phyloP scores from a whole-genome alignment of 495 filamentous ascomycete species.

The Penicillium bialowiezense region DNA sequence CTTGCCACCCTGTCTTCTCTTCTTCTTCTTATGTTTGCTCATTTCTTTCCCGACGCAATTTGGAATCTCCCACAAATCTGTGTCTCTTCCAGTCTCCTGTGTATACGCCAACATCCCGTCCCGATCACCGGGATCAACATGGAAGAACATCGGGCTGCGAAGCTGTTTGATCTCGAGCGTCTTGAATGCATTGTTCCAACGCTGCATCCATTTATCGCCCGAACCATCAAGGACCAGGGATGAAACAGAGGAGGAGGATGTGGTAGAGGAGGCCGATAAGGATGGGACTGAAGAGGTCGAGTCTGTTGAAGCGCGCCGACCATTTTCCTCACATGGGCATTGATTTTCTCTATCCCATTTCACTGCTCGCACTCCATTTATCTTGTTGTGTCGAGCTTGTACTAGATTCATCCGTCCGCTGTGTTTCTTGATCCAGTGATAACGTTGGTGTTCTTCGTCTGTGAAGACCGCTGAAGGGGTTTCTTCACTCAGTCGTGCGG shows the following conservation, averaged over 20 bases:
- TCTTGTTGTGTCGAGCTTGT: constrained; percentile 26
- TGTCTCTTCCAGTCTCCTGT: constrained; percentile 45
- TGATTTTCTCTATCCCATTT: constrained; percentile 26
- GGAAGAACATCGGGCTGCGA: constrained; percentile 66
- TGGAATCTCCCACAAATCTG: constrained; percentile 54
- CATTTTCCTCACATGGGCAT: constrained; percentile 16
- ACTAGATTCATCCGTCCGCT: constrained; percentile 44
- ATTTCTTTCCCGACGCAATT: constrained; percentile 62
- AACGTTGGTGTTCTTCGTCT: constrained; percentile 62
- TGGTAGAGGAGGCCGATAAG: constrained; percentile 23
- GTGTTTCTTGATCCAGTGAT: constrained; percentile 61
- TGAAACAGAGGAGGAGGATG: constrained; percentile 23
- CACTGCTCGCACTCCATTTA: constrained; percentile 28
- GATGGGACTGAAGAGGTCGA: constrained; percentile 27
- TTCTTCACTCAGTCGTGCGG: constrained; percentile 55
- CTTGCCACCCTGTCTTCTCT: constrained; percentile 39
- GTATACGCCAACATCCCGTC: constrained; percentile 62
- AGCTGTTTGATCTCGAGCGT: constrained; percentile 57
- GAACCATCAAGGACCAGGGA: constrained; percentile 53
- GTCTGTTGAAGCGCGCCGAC: constrained; percentile 22
- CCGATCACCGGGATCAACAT: constrained; percentile 61
- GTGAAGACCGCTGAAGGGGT: constrained; percentile 65
- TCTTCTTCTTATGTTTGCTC: constrained; percentile 64
- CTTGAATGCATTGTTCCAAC: constrained; percentile 55
- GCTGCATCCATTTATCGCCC: constrained; percentile 51